Percentiles rank a stretch among this genome's conserved stretches.
phyloP scores from a whole-genome alignment of 2,329 filamentous ascomycete species.

The Calonectria pseudoturangicola region DNA sequence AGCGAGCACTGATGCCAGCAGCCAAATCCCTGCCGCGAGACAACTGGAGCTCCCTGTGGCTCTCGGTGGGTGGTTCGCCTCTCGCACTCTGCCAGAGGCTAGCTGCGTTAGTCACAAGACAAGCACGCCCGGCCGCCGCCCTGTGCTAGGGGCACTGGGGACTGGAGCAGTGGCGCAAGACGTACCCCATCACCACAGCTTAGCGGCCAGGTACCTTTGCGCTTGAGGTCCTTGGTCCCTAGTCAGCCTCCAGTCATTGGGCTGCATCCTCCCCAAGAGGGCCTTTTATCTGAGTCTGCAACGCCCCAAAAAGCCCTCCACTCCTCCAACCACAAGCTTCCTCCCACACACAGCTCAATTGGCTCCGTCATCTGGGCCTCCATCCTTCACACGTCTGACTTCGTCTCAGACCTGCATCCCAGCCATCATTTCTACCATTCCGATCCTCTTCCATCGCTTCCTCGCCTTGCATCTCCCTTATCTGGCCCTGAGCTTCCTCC shows the following conservation, averaged over 20 bases:
- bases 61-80: constrained; percentile 2
- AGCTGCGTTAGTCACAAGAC: constrained; percentile 29
- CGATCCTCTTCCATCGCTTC: constrained; percentile 19
- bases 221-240: constrained; percentile 20
- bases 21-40: constrained; percentile 12
- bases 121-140: constrained; percentile 1
- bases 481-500: constrained; percentile 32
- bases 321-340: constrained; percentile 42
- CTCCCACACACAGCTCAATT: constrained; percentile 38
- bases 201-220: constrained; percentile 27
- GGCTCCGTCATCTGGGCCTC: constrained; percentile 36
- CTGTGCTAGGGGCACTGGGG: constrained; percentile 24
- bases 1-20: constrained; percentile 10
- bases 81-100: background rate
- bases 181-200: constrained; percentile 18
- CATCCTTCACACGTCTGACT: constrained; percentile 29
- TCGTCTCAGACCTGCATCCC: constrained; percentile 22
- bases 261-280: constrained; percentile 12
- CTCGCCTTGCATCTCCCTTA: constrained; percentile 3
- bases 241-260: constrained; percentile 9
- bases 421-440: constrained; percentile 5
- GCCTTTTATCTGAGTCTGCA: constrained; percentile 37
- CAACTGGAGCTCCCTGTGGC: constrained; percentile 13
- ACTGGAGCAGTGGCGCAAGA: constrained; percentile 17
- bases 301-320: constrained; percentile 29